Evolutionary conservation across 495 filamentous ascomycete genomes (phyloP), one percentile per base, ranked within the genome.

Genomic region (Neurospora sublineolata): DNA sequence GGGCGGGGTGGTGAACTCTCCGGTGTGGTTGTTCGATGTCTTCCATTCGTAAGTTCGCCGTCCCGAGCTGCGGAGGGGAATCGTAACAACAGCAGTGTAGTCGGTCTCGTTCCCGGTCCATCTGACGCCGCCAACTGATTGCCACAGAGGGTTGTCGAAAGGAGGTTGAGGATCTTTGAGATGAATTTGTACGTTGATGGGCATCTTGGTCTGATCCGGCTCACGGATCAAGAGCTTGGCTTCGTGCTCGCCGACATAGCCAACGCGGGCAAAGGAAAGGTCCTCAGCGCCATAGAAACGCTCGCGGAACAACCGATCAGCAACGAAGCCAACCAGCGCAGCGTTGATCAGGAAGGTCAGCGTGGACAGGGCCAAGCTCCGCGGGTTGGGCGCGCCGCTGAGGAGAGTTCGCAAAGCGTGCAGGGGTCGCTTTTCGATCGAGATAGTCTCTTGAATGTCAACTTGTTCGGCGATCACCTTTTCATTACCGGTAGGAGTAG

Each of bases 201-300:
- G 94, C 74, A 95, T 83, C 73, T 90, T 89, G n/a, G 84, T 77
- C 68, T 83, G 79, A 72, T 96, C 86, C 0, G 94, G 93, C 82
- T 97, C 95, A 41, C 95, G 87, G 39, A 97, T 84, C 42, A 99
- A 82, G 42, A 99, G 79, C 70, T 88, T 93, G 18, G 95, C 95
- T 20, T 88, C 91, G 4, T 84, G 89, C 3, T 91, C 87, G 3
- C 94, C 95, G 33, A 97, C 90, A 79, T 94, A 93, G 16, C 95
- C 95, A 38, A 97, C 82, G 16, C 94, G 86, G 20, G 89, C 90
- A 76, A 99, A 96, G 0, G 93, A 89, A 12, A 95, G 85, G 73
- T 96, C 90, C n/a, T 90, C 78, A 30, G 81, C 89, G 1, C 89
- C 87, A 78, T 97, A 84, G 44, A 90, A 83, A 46, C 89, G 80